Evolutionary conservation across 495 filamentous ascomycete genomes (phyloP).

Genomic region (Cairneyella variabilis): DNA sequence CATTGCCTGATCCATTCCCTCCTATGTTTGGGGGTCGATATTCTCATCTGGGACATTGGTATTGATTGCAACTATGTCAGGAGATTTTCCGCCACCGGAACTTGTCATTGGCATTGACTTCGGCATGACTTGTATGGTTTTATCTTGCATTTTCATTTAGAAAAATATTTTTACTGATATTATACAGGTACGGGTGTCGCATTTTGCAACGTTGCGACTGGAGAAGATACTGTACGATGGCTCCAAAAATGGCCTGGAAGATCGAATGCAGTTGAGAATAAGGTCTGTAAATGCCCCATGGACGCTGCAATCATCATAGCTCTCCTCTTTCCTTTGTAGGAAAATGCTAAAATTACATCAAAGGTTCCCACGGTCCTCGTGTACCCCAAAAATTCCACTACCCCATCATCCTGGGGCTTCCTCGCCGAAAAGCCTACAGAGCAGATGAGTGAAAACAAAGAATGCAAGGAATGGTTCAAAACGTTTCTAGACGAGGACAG

Average conservation of each 20-base stretch:
- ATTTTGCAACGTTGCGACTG: conserved; percentile 27
- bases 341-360: too few species aligned
- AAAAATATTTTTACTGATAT: not conserved
- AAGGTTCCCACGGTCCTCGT: conserved; percentile 37
- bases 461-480: conserved; percentile 41
- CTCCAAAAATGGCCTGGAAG: conserved; percentile 40
- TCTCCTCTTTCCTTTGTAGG: too few species aligned
- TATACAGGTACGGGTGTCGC: conserved; percentile 30
- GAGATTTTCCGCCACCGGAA: conserved; percentile 21
- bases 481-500: conserved; percentile 32
- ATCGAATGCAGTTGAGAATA: conserved; percentile 37
- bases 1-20: not conserved
- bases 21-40: not conserved
- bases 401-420: conserved; percentile 38
- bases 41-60: too few species aligned
- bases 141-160: not conserved
- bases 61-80: conserved; percentile 7
- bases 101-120: conserved; percentile 39
- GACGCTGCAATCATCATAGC: not conserved
- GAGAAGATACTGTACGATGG: conserved; percentile 30
- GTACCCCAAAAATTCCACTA: conserved; percentile 28
- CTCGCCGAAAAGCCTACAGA: conserved; percentile 26
- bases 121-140: conserved; percentile 38
- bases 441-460: conserved; percentile 29
- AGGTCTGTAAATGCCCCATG: conserved; percentile 21